These are phyloP conservation scores for Pseudogymnoascus sp. DNA, from an alignment of 2,329 filamentous ascomycete species.

Conservation along the genomic window DNA sequence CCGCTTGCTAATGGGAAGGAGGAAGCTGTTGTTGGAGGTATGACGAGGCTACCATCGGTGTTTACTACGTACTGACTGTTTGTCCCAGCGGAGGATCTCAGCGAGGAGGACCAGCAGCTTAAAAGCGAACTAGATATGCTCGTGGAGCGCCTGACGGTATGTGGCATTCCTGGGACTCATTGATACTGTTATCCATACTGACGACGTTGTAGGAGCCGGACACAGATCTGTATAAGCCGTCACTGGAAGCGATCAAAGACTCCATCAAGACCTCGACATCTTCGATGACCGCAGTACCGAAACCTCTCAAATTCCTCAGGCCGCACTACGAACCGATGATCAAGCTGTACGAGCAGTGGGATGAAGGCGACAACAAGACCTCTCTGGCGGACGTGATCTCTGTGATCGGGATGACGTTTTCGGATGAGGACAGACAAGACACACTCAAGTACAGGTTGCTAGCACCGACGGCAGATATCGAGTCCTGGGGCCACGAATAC, in stretches of 20 bases:
- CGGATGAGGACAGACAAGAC: conserved; percentile 90
- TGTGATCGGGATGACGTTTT: conserved; percentile 97
- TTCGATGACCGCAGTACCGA: conserved; percentile 98
- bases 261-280: conserved; percentile 99
- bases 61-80: conserved; percentile 29
- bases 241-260: conserved; percentile 92
- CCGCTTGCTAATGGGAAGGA: conserved; percentile 64
- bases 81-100: conserved; percentile 69
- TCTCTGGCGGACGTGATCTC: conserved; percentile 91
- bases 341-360: conserved; percentile 85
- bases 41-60: conserved; percentile 15
- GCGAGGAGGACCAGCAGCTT: conserved; percentile 94
- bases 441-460: conserved; percentile 92
- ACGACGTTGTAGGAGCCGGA: conserved; percentile 64
- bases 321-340: conserved; percentile 90
- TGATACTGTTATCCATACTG: background rate
- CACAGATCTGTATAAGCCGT: conserved; percentile 78
- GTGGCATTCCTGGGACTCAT: conserved; percentile 19
- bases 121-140: conserved; percentile 98
- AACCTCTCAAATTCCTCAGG: conserved; percentile 94
- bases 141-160: conserved; percentile 84
- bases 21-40: conserved; percentile 51
- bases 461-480: conserved; percentile 83
- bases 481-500: conserved; percentile 98
- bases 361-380: conserved; percentile 74